These are phyloP conservation scores for Digitaria exilis DNA, from an alignment of 202 grass and related monocot species.

Conservation along the genomic window DNA sequence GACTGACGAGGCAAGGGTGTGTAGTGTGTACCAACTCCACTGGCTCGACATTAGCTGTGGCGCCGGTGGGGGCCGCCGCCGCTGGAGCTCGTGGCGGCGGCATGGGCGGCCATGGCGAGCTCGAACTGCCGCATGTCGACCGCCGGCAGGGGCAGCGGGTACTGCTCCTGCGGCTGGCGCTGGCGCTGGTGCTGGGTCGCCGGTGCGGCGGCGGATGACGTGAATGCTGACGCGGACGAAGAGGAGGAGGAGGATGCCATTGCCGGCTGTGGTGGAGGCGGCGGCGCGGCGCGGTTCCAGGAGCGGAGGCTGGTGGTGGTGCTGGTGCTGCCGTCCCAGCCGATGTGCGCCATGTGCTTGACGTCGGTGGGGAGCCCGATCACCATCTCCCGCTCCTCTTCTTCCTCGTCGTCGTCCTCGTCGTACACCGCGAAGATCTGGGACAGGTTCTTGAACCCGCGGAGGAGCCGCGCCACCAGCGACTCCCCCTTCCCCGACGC, in stretches of 20 bases:
- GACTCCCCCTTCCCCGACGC: constrained; percentile 41
- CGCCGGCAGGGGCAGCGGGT: constrained; percentile 13
- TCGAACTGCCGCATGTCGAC: constrained; percentile 69
- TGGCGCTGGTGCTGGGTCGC: not conserved
- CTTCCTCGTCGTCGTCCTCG: constrained; percentile 40
- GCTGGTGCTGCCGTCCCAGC: constrained; percentile 75
- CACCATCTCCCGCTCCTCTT: constrained; percentile 74
- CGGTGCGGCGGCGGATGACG: not conserved
- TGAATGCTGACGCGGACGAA: not conserved
- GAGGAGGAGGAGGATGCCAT: not conserved
- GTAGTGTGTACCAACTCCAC: not conserved
- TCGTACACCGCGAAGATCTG: constrained; percentile 73
- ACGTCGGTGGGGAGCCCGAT: constrained; percentile 81
- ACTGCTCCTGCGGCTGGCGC: not conserved
- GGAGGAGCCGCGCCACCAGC: constrained; percentile 59
- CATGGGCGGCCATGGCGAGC: constrained; percentile 67
- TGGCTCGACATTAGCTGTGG: constrained; percentile 36
- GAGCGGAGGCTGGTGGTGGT: constrained; percentile 58
- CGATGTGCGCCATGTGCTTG: constrained; percentile 85
- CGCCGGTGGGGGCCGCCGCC: not conserved
- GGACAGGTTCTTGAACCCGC: constrained; percentile 70
- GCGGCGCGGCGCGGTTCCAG: constrained; percentile 52
- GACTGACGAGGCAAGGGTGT: not conserved
- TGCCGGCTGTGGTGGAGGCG: not conserved
- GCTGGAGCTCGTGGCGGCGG: too few relatives aligned